A percentile compares a stretch with the other conserved stretches of the same genome.
Conservation (phyloP, 331 rosid genomes). For the Malus hybrid region DNA sequence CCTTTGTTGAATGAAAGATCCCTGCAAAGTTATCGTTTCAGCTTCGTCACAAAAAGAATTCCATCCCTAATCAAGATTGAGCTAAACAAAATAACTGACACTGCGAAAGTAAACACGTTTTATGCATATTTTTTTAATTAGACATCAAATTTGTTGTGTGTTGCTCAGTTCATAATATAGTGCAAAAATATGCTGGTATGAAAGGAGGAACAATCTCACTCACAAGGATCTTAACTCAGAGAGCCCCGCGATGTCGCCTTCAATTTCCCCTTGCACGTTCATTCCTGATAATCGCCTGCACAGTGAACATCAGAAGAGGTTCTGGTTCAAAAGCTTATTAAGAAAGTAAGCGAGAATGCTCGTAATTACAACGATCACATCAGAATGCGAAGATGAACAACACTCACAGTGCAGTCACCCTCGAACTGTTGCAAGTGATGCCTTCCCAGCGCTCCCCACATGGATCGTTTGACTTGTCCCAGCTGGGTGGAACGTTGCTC, state of each 20-base stretch:
- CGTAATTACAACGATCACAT: not conserved
- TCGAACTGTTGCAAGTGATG: slow-evolving; percentile 60
- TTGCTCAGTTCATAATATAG: not conserved
- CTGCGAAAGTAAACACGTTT: not conserved
- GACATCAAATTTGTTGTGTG: not conserved
- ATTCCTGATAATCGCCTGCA: slow-evolving; percentile 74
- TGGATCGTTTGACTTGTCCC: slow-evolving; percentile 70
- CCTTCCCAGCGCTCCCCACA: slow-evolving; percentile 91
- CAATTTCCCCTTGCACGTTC: slow-evolving; percentile 59
- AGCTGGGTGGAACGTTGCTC: slow-evolving; percentile 68
- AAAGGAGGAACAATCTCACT: slow-evolving; percentile 22
- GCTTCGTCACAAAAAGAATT: not conserved
- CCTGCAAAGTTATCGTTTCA: slow-evolving; percentile 38
- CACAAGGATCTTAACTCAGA: slow-evolving; percentile 72
- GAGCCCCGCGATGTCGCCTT: slow-evolving; percentile 67
- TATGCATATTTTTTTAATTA: not conserved
- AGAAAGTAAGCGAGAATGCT: not conserved
- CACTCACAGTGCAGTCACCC: slow-evolving; percentile 77
- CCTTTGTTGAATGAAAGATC: slow-evolving; percentile 64
- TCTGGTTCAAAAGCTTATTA: not conserved
- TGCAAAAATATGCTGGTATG: not conserved
- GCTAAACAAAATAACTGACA: not conserved
- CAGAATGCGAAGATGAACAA: not conserved
- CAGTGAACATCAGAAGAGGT: not conserved
- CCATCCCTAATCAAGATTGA: slow-evolving; percentile 15